These are phyloP conservation scores for Thelonectria discophora DNA, from an alignment of 2,329 filamentous ascomycete genomes.

Conservation along the genomic window DNA sequence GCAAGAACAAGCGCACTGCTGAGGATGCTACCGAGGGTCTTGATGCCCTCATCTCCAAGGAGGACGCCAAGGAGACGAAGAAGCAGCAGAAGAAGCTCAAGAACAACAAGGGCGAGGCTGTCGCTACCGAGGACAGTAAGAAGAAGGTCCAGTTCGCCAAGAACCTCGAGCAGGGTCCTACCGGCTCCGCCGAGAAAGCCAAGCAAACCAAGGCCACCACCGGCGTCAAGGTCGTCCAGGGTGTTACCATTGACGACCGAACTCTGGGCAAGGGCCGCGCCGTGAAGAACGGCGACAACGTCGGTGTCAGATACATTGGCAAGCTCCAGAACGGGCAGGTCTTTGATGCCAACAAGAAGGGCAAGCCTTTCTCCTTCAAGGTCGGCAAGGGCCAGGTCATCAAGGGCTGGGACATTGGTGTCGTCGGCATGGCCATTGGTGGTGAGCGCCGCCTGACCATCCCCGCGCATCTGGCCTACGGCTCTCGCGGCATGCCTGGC, in stretches of 20 bases:
- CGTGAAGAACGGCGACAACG: slow-evolving; percentile 88
- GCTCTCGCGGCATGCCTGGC: slow-evolving; percentile 80
- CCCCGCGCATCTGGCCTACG: slow-evolving; percentile 87
- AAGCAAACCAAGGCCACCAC: slow-evolving; percentile 60
- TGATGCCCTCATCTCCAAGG: slow-evolving; percentile 86
- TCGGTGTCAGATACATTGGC: slow-evolving; percentile 97
- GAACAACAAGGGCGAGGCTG: slow-evolving; percentile 96
- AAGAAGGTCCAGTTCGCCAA: slow-evolving; percentile 99
- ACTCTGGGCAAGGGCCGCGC: slow-evolving; percentile 85
- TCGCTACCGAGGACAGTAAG: slow-evolving; percentile 66
- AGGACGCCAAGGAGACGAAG: slow-evolving; percentile 85
- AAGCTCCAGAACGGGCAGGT: slow-evolving; percentile 95
- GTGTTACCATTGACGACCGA: slow-evolving; percentile 94
- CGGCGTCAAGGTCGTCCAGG: slow-evolving; percentile 82
- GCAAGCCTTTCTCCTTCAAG: slow-evolving; percentile 96
- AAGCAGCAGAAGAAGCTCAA: slow-evolving; percentile 98
- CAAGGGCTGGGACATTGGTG: slow-evolving; percentile 97
- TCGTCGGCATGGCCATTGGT: slow-evolving; percentile 90
- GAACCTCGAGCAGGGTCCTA: slow-evolving; percentile 97
- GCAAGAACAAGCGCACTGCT: slow-evolving; percentile 94
- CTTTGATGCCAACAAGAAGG: slow-evolving; percentile 99
- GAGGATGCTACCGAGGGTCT: slow-evolving; percentile 75
- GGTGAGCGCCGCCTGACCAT: slow-evolving; percentile 94
- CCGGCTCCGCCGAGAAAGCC: slow-evolving; percentile 67
- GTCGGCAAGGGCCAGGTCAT: slow-evolving; percentile 95